Base-by-base conservation (phyloP, 495 filamentous ascomycete species). In the Tuber borchii region DNA sequence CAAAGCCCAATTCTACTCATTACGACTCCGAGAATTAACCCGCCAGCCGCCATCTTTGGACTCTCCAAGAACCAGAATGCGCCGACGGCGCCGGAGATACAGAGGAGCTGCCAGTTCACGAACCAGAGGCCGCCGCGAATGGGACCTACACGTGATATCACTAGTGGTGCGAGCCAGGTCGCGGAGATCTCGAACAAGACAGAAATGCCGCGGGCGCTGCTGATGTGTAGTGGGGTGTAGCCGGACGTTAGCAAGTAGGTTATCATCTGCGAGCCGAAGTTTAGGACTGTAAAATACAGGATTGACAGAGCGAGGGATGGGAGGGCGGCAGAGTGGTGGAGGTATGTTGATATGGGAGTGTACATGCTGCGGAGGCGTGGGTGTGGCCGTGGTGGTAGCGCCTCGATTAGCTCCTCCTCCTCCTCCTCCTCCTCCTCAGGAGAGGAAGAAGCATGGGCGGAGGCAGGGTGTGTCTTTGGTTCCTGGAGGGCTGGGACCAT, bases 1-100 rank as follows among this genome's bases (percentile, higher is more conserved):
- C 91, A 90, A 0, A 93, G 84, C 0, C 91, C 91, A 9, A 91
- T 48, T 0, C 91, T 85, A 73, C 90, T 92, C 17, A 90, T 43
- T 0, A 87, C 86, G 0, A 89, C 87, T 0, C 87, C 89, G 6
- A 79, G 82, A 3, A 88, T 86, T 20, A 92, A 82, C 16, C 84
- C 85, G 0, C 77, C 81, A 0, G 87, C 87, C 2, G 88, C 84
- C 44, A 43, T 12, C 22, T 20, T 1, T 86, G 37, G 34, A 81
- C 9, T 76, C 8, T 74, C 45, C 20, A 84, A 73, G 69, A 78
- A 77, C 69, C 84, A 88, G 71, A 88, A 86, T 51, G 86, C 84
- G 0, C 79, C 79, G 14, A 85, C 78, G 0, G 86, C 86, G 1
- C 81, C 85, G 3, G 84, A 85, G 0, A 91, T 77, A 74, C 85